Base-by-base conservation (phyloP, 768 basidiomycete genomes). In the Boletus sp. region DNA sequence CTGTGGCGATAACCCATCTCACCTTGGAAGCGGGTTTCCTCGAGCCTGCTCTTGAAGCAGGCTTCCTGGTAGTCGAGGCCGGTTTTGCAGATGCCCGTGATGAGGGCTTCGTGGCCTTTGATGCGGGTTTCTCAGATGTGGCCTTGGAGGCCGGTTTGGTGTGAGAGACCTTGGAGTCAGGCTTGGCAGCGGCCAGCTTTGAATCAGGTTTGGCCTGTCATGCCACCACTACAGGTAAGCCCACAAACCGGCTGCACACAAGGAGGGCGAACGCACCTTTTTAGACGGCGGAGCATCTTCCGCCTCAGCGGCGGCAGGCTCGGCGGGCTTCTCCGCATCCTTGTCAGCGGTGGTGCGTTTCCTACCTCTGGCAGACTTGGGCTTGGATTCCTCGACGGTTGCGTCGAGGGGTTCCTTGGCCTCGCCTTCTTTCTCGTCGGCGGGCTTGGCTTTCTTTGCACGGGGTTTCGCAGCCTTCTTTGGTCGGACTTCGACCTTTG, bases 391-490 rank as follows among this genome's bases (percentile, higher is more conserved):
- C 55, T 68, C 70, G 15, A 57, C 34, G 27, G 65, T 61, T 56
- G 66, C 70, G 4, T 63, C 54, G 30, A 64, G 66, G 7, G 66
- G 63, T 42, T 76, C 71, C 32, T 77, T 71, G 19, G 7, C 75
- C 57, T 74, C 76, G 48, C 64, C 79, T 50, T 83, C 82, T 70
- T 81, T 82, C 32, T 64, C 68, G 38, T 67, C 67, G 49, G 64
- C 64, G 53, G 70, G 61, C 53, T 77, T 75, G 43, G 46, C 63
- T 62, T 79, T 79, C 69, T 71, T 76, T 39, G 76, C 71, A 61
- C 83, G 77, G 44, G 86, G 83, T 72, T 88, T 88, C 7, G 82
- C 76, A 42, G 81, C 72, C 68, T 84, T 88, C 80, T 85, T 87
- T 35, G 69, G 66, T 7, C 74, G 70, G 38, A 68, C 39, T 27